Base-by-base conservation (phyloP, 2,329 filamentous ascomycete genomes). In the Sporothrix brunneoviolacea region DNA sequence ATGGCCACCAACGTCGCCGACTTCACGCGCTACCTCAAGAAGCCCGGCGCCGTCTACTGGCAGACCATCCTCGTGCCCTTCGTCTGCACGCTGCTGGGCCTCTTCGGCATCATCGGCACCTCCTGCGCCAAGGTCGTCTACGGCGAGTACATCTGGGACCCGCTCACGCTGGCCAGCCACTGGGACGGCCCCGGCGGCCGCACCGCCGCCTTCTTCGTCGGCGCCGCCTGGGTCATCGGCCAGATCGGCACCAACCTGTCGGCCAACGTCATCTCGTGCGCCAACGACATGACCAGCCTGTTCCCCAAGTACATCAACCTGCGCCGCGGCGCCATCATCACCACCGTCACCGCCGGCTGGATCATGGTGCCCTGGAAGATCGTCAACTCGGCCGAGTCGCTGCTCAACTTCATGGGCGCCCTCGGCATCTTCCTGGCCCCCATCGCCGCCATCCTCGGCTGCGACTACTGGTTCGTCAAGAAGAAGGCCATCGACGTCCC, bases 341-440 rank as follows among this genome's bases (percentile, higher is more conserved):
- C 75, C 5, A 75, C 76, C 2, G 45, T 82, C 4, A 62, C 80
- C 18, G 59, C 57, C 12, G 59, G 55, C n/a, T 61, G 59, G 59
- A 54, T 59, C 52, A 61, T 60, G 58, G 77, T 81, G 1, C 80
- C 80, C 3, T 84, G 80, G 82, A 82, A 82, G 65, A 84, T 84
- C 54, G 68, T 84, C 15, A 68, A 65, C 35, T 80, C 75, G 0
- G 81, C 81, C 0, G 64, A 67, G 8, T 79, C 73, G 0, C 77
- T 85, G 57, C 67, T 84, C 4, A 75, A 75, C 39, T 86, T 86
- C 66, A 84, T 88, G 75, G 72, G 75, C 27, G 82, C 81, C 0
- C 62, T 70, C 30, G 68, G 66, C 41, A 58, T 85, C 35, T 86
- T 86, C 64, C 68, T 86, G 0, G 81, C 78, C 0, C 81, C 82